These are phyloP conservation scores for Cephaloascus albidus DNA, from an alignment of 805 yeast genomes.

Conservation along the genomic window DNA sequence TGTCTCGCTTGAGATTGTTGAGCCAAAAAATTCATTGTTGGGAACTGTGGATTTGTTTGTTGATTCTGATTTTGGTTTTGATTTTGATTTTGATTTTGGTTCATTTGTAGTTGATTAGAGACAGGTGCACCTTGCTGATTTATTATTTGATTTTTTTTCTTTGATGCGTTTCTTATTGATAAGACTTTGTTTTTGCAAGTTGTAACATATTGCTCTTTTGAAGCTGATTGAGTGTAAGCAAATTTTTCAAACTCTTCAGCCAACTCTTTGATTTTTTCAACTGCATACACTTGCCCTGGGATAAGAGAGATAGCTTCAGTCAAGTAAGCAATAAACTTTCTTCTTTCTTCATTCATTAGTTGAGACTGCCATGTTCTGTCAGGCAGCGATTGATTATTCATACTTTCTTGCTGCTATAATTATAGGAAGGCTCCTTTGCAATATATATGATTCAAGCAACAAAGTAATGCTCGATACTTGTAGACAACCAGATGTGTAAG, in stretches of 20 bases:
- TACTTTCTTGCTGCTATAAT: too few species aligned
- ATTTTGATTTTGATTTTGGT: conserved; percentile 5
- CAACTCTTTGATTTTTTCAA: conserved; percentile 35
- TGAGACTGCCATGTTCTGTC: neutral
- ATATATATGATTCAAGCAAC: too few species aligned
- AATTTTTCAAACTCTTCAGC: conserved; percentile 68
- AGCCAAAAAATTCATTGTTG: conserved; percentile 3
- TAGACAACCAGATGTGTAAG: too few species aligned
- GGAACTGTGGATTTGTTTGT: neutral
- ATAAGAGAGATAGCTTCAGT: neutral
- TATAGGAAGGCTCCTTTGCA: too few species aligned
- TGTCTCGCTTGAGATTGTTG: conserved; percentile 46
- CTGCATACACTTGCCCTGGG: conserved; percentile 3
- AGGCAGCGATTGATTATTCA: too few species aligned
- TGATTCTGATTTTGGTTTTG: neutral
- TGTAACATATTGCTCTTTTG: conserved; percentile 49
- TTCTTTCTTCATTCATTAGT: neutral
- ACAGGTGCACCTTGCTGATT: too few species aligned
- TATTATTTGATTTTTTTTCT: conserved; percentile 12
- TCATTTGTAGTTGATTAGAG: too few species aligned
- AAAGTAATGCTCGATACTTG: too few species aligned
- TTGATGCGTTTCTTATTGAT: conserved; percentile 9
- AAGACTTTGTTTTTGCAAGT: conserved; percentile 29
- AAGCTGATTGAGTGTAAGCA: conserved; percentile 48
- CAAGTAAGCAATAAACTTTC: neutral